These are phyloP conservation scores for Fusarium redolens DNA, from an alignment of 2,329 filamentous ascomycete species.

Conservation along the genomic window DNA sequence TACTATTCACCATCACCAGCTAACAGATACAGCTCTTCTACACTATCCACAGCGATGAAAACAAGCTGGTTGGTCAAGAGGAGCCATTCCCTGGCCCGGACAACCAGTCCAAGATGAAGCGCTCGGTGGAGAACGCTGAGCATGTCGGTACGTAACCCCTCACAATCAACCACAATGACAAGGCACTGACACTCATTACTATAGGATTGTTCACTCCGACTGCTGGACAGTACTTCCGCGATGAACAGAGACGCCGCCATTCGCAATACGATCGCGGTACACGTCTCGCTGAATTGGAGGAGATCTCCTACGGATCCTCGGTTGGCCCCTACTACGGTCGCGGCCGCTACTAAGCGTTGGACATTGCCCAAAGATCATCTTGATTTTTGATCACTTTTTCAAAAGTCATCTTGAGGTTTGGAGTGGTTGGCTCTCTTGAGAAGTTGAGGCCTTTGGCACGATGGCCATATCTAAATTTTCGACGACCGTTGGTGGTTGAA, in stretches of 20 bases:
- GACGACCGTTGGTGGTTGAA: conserved; percentile 30
- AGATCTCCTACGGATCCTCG: conserved; percentile 64
- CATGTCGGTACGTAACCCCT: conserved; percentile 73
- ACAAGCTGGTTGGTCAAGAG: conserved; percentile 73
- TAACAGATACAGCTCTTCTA: conserved; percentile 60
- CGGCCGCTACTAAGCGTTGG: conserved; percentile 22
- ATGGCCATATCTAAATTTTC: conserved; percentile 26
- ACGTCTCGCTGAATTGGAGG: conserved; percentile 74
- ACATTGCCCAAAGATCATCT: conserved; percentile 8
- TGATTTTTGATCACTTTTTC: conserved; percentile 23
- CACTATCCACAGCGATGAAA: conserved; percentile 60
- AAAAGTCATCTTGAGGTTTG: conserved; percentile 32
- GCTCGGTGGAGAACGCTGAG: conserved; percentile 87
- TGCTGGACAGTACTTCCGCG: conserved; percentile 76
- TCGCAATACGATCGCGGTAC: conserved; percentile 88
- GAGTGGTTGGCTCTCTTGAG: conserved; percentile 31
- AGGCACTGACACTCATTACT: not conserved
- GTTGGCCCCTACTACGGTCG: conserved; percentile 54
- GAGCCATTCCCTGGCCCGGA: conserved; percentile 82
- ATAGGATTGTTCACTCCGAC: conserved; percentile 83
- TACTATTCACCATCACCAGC: not conserved
- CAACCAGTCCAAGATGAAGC: conserved; percentile 87
- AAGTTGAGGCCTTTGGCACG: conserved; percentile 15
- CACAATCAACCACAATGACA: not conserved
- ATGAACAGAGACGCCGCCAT: conserved; percentile 79